Percentiles rank a stretch among this genome's conserved stretches.
phyloP scores from a whole-genome alignment of 345 rosid species.

The Balakata baccata region DNA sequence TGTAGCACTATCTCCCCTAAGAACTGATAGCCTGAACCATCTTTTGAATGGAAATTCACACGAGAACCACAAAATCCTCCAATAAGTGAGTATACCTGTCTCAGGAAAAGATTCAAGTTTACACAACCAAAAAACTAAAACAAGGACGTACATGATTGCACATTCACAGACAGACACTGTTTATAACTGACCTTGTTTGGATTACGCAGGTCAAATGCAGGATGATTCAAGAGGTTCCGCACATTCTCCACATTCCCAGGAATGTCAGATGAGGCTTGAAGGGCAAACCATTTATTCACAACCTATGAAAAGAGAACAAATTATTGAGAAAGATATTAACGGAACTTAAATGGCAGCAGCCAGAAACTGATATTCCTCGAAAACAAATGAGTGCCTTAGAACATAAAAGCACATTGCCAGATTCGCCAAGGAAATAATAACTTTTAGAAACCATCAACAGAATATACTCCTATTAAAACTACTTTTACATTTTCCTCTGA shows the following conservation, averaged over 20 bases:
- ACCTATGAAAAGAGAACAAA: slow-evolving; percentile 42
- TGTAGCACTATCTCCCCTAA: slow-evolving; percentile 86
- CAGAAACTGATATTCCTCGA: background rate
- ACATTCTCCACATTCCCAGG: slow-evolving; percentile 89
- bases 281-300: slow-evolving; percentile 94
- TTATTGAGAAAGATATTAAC: background rate
- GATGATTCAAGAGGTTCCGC: slow-evolving; percentile 64
- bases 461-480: background rate
- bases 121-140: background rate
- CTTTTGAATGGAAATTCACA: slow-evolving; percentile 92
- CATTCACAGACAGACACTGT: background rate
- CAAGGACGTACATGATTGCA: background rate
- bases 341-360: background rate
- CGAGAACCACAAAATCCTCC: slow-evolving; percentile 85
- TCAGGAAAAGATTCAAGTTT: background rate
- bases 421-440: no score
- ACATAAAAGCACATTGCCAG: background rate
- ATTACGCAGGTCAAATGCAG: slow-evolving; percentile 83
- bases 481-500: background rate
- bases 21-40: slow-evolving; percentile 92
- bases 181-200: slow-evolving; percentile 71
- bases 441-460: background rate
- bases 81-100: slow-evolving; percentile 75
- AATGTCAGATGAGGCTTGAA: slow-evolving; percentile 80
- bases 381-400: background rate